Percentiles rank a stretch among this genome's conserved stretches.
Conservation (phyloP, 129 eudicot genomes). For the Helichrysum umbraculigerum region DNA sequence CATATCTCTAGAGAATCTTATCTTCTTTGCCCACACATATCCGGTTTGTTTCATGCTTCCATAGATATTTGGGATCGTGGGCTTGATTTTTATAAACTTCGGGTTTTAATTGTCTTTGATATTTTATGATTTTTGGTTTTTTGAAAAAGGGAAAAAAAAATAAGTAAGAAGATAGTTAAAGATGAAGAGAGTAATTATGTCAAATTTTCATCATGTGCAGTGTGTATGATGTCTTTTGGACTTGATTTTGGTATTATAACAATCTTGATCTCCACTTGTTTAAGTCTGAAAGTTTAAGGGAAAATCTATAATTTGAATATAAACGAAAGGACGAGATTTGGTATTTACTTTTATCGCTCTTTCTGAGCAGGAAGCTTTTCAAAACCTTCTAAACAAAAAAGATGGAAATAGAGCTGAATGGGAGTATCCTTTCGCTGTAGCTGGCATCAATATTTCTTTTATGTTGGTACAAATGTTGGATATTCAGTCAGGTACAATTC, state of each 20-base stretch:
- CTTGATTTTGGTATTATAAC: not conserved
- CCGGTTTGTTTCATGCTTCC: conserved; percentile 58
- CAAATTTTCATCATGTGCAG: not conserved
- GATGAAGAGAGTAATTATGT: not conserved
- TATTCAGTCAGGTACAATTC: conserved; percentile 86
- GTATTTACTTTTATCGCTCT: not conserved
- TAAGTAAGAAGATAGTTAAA: conserved; percentile 1
- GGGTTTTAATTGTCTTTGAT: not conserved
- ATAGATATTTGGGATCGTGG: not conserved
- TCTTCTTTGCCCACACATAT: conserved; percentile 76
- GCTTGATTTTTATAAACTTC: not conserved
- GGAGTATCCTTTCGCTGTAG: conserved; percentile 99
- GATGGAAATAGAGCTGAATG: conserved; percentile 91
- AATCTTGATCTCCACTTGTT: not conserved
- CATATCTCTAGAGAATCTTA: conserved; percentile 87
- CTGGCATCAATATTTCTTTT: conserved; percentile 95
- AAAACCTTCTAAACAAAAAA: conserved; percentile 71
- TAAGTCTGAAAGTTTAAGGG: not conserved
- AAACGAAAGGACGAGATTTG: not conserved
- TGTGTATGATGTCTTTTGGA: not conserved
- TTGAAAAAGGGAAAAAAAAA: not conserved
- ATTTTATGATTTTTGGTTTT: not conserved
- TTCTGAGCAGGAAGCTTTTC: conserved; percentile 71
- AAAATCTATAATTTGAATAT: not conserved
- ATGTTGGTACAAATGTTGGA: conserved; percentile 96